A percentile compares a stretch with the other conserved stretches of the same genome.
phyloP scores from a whole-genome alignment of 352 stramenopile species.

The Globisporangium okanoganense region DNA sequence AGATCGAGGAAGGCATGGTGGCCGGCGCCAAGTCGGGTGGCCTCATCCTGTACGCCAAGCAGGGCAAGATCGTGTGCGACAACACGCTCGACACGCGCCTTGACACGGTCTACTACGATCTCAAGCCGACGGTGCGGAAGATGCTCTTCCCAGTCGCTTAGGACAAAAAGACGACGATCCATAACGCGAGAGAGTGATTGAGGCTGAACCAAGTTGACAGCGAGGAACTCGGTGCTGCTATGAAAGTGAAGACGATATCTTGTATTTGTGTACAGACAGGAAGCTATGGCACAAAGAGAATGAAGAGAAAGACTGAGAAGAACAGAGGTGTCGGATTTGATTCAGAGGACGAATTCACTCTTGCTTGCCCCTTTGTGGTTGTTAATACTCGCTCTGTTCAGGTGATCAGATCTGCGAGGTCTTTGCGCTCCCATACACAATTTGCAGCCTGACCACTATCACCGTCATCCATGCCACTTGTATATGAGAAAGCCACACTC shows the following conservation, averaged over 20 bases:
- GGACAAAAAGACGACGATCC: not conserved
- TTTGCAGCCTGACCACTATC: not conserved
- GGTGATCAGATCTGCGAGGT: conserved; percentile 9
- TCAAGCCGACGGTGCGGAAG: conserved; percentile 77
- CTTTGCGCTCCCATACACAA: conserved; percentile 9
- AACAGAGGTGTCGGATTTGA: not conserved
- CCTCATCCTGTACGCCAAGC: conserved; percentile 81
- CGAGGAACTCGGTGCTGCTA: not conserved
- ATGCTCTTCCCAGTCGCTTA: conserved; percentile 69
- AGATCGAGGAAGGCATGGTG: conserved; percentile 80
- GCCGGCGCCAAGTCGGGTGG: conserved; percentile 75
- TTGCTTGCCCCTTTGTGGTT: not conserved
- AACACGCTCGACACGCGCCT: conserved; percentile 95
- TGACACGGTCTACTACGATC: conserved; percentile 80
- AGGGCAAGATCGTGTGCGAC: conserved; percentile 97
- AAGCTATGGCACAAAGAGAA: not conserved
- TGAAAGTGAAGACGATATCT: not conserved
- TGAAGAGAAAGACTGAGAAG: not conserved
- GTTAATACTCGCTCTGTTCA: not conserved
- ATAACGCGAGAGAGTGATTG: not conserved
- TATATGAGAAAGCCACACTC: not conserved
- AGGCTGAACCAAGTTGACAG: not conserved
- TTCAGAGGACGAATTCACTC: not conserved
- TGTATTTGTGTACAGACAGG: conserved; percentile 8
- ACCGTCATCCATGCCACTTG: not conserved